Evolutionary conservation across 768 basidiomycete genomes (phyloP), one percentile per base, ranked within the genome.

Genomic region (Boletus reticulatus): DNA sequence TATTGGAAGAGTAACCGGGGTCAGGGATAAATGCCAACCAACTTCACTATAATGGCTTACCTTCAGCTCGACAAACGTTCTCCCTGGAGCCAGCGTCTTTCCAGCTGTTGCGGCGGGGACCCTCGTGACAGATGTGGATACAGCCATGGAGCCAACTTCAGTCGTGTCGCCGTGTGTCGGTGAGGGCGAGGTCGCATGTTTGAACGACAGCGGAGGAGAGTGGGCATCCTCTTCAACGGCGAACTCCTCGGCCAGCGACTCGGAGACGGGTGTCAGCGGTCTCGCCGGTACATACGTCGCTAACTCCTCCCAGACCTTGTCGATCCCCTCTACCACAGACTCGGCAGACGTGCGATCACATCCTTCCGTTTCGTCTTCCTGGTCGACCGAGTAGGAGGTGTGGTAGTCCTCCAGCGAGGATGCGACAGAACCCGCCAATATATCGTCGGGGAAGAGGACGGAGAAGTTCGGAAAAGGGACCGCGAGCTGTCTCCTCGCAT

Each of bases 381-480:
- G 1, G 17, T 61, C 59, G 9, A 51, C 59, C 34, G 22, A 47
- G 36, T 50, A 53, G 7, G 17, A 16, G 6, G 46, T 52, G 20
- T 19, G 4, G 13, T 61, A 48, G 6, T 14, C 27, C 0, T n/a
- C 32, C n/a, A 41, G 13, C 9, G 29, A 43, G 2, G 29, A 37
- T 16, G 50, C 31, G 6, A 44, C 43, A 19, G 46, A 49, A 22
- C 52, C 52, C 5, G 36, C 45, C 4, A 52, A 17, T 0, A 61
- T 59, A 12, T 59, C 57, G 12, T 59, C 57, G 24, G 57, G 55
- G 32, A 63, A 37, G 39, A 43, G 56, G 0, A 31, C 32, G 6
- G 61, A 62, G 6, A 62, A 48, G 14, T 36, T 50, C 16, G 56
- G 61, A 38, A 62, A 11, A 22, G 61, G 61, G 1, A 42, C 6